These are phyloP conservation scores for Nepenthes gracilis DNA, from an alignment of 148 eudicot genomes.

Conservation along the genomic window DNA sequence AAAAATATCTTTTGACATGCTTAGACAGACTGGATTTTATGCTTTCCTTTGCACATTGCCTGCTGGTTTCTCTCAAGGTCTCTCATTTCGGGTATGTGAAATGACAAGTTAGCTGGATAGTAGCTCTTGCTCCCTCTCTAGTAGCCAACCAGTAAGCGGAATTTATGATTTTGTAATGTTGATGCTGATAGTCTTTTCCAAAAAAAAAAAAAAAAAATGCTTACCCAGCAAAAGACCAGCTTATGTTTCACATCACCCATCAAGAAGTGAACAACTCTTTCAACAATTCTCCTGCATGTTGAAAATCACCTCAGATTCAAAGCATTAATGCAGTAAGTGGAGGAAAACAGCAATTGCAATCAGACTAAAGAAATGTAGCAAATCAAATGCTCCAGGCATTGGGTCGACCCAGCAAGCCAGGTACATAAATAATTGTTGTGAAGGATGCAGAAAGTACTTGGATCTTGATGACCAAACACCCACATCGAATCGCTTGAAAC, in stretches of 20 bases:
- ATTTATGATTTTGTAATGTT: neutral
- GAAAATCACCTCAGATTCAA: neutral
- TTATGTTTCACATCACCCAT: constrained; percentile 60
- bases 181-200: neutral
- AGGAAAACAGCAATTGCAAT: neutral
- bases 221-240: constrained; percentile 84
- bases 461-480: constrained; percentile 92
- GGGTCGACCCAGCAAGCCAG: neutral
- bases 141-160: neutral
- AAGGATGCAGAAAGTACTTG: constrained; percentile 27
- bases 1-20: no score
- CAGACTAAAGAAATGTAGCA: neutral
- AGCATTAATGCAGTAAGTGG: neutral
- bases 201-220: neutral
- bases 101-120: no score
- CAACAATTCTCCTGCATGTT: constrained; percentile 55
- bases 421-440: neutral
- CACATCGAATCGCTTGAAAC: constrained; percentile 76
- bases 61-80: no score
- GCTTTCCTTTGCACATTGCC: no score
- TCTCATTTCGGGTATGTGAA: no score
- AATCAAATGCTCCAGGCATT: neutral
- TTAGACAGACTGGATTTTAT: no score
- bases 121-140: no score
- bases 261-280: constrained; percentile 61